phyloP scores from a whole-genome alignment of 2,329 filamentous ascomycete species.

The Teratosphaeria epicoccoides region DNA sequence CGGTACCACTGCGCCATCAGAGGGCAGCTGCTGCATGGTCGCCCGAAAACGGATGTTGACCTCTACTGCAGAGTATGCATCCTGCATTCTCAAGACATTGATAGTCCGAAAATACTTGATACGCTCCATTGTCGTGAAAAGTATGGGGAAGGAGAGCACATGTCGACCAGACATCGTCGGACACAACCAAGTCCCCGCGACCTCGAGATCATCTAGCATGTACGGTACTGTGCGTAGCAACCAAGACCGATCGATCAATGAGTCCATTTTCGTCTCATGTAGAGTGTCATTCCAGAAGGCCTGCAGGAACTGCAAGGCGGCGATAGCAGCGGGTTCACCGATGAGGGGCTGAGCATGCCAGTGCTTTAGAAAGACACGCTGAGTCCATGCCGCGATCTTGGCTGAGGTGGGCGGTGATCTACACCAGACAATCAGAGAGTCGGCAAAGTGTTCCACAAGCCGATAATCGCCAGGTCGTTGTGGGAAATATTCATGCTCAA shows the following conservation, averaged over 20 bases:
- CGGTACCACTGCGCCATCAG: slow-evolving; percentile 14
- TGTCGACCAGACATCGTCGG: slow-evolving; percentile 55
- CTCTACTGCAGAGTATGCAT: slow-evolving; percentile 3
- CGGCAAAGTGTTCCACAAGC: neutral
- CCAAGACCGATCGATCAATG: slow-evolving; percentile 27
- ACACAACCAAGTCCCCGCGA: slow-evolving; percentile 61
- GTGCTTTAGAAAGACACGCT: neutral
- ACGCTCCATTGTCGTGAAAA: slow-evolving; percentile 63
- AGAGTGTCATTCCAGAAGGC: neutral
- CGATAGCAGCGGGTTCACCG: neutral
- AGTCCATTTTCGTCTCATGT: neutral
- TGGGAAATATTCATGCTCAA: neutral
- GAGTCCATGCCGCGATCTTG: neutral
- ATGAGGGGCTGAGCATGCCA: slow-evolving; percentile 1
- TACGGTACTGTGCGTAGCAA: slow-evolving; percentile 52
- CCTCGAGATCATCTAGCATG: slow-evolving; percentile 61
- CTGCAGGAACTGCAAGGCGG: neutral
- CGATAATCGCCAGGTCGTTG: neutral
- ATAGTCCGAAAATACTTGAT: slow-evolving; percentile 80
- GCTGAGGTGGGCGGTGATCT: neutral
- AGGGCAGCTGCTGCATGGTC: slow-evolving; percentile 1
- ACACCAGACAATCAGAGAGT: neutral
- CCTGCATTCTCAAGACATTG: slow-evolving; percentile 65
- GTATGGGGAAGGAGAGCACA: slow-evolving; percentile 67
- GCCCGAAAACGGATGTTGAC: slow-evolving; percentile 2